phyloP scores from a whole-genome alignment of 2,329 filamentous ascomycete genomes.

The Nothopassalora personata region DNA sequence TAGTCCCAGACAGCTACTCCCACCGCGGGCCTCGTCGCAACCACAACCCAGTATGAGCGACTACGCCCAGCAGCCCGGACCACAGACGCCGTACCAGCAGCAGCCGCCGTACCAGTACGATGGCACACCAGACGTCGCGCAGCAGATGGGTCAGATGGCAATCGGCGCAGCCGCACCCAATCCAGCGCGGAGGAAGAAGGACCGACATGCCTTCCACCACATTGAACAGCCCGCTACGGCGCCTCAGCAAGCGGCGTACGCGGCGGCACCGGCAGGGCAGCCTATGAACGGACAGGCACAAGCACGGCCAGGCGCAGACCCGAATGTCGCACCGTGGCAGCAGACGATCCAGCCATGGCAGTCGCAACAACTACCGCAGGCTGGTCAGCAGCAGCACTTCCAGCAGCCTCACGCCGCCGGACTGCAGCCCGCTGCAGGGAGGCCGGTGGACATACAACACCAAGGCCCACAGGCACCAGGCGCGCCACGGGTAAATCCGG shows the following conservation, averaged over 20 bases:
- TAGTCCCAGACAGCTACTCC: slow-evolving; percentile 28
- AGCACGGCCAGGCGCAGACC: slow-evolving; percentile 18
- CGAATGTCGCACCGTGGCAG: slow-evolving; percentile 32
- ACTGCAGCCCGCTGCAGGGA: slow-evolving; percentile 1
- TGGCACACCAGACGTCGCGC: slow-evolving; percentile 42
- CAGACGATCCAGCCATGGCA: slow-evolving; percentile 34
- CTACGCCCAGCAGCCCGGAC: slow-evolving; percentile 18
- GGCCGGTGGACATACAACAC: slow-evolving; percentile 14
- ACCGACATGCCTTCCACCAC: slow-evolving; percentile 85
- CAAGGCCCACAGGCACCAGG: slow-evolving; percentile 21
- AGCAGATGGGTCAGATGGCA: slow-evolving; percentile 74
- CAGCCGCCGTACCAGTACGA: slow-evolving; percentile 11
- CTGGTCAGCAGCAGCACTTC: slow-evolving; percentile 11
- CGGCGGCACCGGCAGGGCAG: slow-evolving; percentile 58
- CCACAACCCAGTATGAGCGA: slow-evolving; percentile 18
- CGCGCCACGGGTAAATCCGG: slow-evolving; percentile 74
- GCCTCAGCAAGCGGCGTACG: slow-evolving; percentile 59
- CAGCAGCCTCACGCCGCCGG: slow-evolving; percentile 21
- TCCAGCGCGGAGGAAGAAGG: slow-evolving; percentile 69
- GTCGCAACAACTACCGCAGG: slow-evolving; percentile 24
- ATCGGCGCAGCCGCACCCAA: slow-evolving; percentile 51
- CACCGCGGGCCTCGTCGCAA: slow-evolving; percentile 29
- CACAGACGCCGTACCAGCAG: slow-evolving; percentile 11
- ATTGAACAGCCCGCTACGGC: slow-evolving; percentile 64
- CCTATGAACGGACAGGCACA: slow-evolving; percentile 50